Conservation (phyloP, 2,329 filamentous ascomycete genomes). For the Helotiales sp. region DNA sequence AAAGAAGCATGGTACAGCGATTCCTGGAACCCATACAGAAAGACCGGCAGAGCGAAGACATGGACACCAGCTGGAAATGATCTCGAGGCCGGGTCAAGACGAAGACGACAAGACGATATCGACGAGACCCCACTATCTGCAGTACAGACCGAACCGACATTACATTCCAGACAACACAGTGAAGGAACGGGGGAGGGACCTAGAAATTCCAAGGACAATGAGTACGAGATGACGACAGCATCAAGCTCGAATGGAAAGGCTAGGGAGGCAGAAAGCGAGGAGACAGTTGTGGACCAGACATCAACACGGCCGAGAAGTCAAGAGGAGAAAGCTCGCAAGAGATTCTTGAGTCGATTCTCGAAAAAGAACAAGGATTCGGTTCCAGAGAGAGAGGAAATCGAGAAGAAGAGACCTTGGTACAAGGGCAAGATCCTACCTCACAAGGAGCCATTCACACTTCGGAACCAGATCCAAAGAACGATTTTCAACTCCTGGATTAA, state of each 20-base stretch:
- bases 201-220: constrained; percentile 22
- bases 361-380: constrained; percentile 23
- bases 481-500: constrained; percentile 88
- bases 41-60: constrained; percentile 34
- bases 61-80: constrained; percentile 21
- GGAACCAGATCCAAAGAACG: constrained; percentile 74
- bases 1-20: constrained; percentile 43
- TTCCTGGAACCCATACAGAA: constrained; percentile 40
- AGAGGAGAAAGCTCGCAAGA: constrained; percentile 32
- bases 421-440: constrained; percentile 49
- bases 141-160: constrained; percentile 34
- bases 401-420: constrained; percentile 40
- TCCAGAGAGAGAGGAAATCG: constrained; percentile 28
- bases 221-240: constrained; percentile 26
- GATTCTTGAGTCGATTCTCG: constrained; percentile 31
- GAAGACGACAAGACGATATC: constrained; percentile 3
- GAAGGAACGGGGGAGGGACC: not conserved
- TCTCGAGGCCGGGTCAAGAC: constrained; percentile 21
- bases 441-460: constrained; percentile 56
- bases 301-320: constrained; percentile 24
- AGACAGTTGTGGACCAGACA: constrained; percentile 18
- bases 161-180: constrained; percentile 13
- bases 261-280: constrained; percentile 29
- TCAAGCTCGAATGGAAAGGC: constrained; percentile 17
- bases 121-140: constrained; percentile 21